A percentile compares a stretch with the other conserved stretches of the same genome.
phyloP scores from a whole-genome alignment of 2,329 filamentous ascomycete genomes.

The Ophiostoma populinum region DNA sequence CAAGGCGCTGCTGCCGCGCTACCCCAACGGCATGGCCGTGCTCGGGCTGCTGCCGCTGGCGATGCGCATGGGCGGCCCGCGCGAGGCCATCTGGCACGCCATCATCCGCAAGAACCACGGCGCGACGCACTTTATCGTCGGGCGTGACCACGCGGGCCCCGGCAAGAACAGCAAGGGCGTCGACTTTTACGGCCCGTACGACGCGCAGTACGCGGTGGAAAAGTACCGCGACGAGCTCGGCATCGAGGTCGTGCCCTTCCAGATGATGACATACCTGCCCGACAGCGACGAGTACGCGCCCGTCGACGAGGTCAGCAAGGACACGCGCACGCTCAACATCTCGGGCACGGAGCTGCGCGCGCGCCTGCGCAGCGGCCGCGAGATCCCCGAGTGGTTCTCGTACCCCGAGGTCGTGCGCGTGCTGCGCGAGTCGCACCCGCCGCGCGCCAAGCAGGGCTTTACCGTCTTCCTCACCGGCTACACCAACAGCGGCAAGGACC shows the following conservation, averaged over 20 bases:
- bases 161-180: slow-evolving; percentile 95
- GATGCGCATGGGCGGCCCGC: slow-evolving; percentile 98
- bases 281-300: slow-evolving; percentile 94
- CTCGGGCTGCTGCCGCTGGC: slow-evolving; percentile 86
- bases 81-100: slow-evolving; percentile 98
- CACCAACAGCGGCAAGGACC: slow-evolving; percentile 93
- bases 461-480: slow-evolving; percentile 96
- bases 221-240: slow-evolving; percentile 93
- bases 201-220: slow-evolving; percentile 90
- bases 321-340: slow-evolving; percentile 74
- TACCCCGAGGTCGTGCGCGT: slow-evolving; percentile 97
- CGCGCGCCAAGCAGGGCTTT: slow-evolving; percentile 84
- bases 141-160: slow-evolving; percentile 92
- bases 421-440: slow-evolving; percentile 87
- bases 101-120: slow-evolving; percentile 99
- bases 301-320: slow-evolving; percentile 71
- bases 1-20: slow-evolving; percentile 87
- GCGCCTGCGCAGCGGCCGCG: slow-evolving; percentile 75
- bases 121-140: slow-evolving; percentile 97
- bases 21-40: slow-evolving; percentile 98
- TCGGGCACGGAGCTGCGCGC: slow-evolving; percentile 81
- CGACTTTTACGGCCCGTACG: slow-evolving; percentile 96
- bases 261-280: slow-evolving; percentile 98
- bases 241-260: slow-evolving; percentile 97
- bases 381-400: slow-evolving; percentile 98